Conservation (phyloP, 2,329 filamentous ascomycete genomes). For the Cryphonectria japonica region DNA sequence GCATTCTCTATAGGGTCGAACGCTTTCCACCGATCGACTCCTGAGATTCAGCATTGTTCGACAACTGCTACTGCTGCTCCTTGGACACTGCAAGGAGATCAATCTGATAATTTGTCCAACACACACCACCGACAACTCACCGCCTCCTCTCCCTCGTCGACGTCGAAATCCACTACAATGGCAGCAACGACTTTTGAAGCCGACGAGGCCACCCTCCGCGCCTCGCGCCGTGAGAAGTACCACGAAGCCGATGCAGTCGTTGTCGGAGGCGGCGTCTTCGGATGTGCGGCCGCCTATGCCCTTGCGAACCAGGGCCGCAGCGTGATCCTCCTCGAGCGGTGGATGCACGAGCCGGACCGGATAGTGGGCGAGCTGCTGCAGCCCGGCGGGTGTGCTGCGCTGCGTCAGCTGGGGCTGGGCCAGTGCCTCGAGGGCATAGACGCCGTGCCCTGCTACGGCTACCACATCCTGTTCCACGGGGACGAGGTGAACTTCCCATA, state of each 20-base stretch:
- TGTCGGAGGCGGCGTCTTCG: constrained; percentile 88
- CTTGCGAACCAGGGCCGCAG: constrained; percentile 88
- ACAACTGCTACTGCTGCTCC: background rate
- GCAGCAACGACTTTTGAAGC: constrained; percentile 42
- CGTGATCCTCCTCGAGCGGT: constrained; percentile 86
- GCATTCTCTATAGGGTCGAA: background rate
- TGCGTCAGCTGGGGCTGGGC: constrained; percentile 77
- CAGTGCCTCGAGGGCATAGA: constrained; percentile 90
- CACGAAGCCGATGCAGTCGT: constrained; percentile 84
- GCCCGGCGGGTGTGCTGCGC: constrained; percentile 82
- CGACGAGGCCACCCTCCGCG: constrained; percentile 41
- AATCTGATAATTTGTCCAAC: background rate
- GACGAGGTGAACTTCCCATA: constrained; percentile 78
- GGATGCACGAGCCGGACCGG: constrained; percentile 88
- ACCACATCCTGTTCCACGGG: constrained; percentile 83
- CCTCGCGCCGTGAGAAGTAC: constrained; percentile 54
- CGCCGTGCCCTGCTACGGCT: constrained; percentile 79
- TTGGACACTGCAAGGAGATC: background rate
- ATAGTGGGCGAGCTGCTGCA: constrained; percentile 96
- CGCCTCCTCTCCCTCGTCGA: background rate
- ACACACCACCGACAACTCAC: background rate
- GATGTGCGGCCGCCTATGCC: constrained; percentile 82
- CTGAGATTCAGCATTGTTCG: background rate
- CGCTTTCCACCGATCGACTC: background rate
- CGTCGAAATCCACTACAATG: background rate